phyloP scores from a whole-genome alignment of 2,329 filamentous ascomycete species.

The Phoma sp. region DNA sequence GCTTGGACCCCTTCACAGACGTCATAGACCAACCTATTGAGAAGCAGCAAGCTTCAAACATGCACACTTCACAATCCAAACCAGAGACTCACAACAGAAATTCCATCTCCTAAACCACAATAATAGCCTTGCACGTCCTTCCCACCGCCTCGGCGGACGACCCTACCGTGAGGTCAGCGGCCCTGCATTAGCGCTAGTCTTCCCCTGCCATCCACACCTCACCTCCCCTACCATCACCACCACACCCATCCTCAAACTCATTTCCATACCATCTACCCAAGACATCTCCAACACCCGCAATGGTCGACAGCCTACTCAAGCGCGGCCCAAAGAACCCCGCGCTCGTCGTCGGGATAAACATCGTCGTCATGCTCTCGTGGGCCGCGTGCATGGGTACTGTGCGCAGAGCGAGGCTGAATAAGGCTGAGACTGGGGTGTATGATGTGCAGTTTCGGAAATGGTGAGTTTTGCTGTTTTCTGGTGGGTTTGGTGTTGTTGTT shows the following conservation, averaged over 20 bases:
- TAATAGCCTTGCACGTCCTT: no score
- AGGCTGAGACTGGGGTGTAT: neutral
- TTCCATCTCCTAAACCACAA: no score
- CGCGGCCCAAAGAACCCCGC: conserved; percentile 13
- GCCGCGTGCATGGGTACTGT: conserved; percentile 12
- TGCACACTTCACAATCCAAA: no score
- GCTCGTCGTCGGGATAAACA: conserved; percentile 13
- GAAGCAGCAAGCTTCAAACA: no score
- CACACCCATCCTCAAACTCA: neutral
- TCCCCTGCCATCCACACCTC: conserved; percentile 1
- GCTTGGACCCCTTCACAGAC: no score
- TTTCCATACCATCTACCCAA: neutral
- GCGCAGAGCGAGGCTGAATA: neutral
- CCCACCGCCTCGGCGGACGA: neutral
- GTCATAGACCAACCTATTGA: no score
- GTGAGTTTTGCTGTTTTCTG: no score
- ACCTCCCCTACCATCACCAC: neutral
- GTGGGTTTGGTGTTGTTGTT: no score
- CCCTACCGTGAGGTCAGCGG: conserved; percentile 12
- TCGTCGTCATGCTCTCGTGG: conserved; percentile 12
- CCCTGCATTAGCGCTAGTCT: conserved; percentile 1
- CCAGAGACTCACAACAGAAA: no score
- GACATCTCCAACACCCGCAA: no score
- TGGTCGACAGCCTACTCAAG: conserved; percentile 13
- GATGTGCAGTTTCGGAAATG: conserved; percentile 1